Base-by-base conservation (phyloP, 164 flowering plant species). In the Amborella trichopoda region DNA sequence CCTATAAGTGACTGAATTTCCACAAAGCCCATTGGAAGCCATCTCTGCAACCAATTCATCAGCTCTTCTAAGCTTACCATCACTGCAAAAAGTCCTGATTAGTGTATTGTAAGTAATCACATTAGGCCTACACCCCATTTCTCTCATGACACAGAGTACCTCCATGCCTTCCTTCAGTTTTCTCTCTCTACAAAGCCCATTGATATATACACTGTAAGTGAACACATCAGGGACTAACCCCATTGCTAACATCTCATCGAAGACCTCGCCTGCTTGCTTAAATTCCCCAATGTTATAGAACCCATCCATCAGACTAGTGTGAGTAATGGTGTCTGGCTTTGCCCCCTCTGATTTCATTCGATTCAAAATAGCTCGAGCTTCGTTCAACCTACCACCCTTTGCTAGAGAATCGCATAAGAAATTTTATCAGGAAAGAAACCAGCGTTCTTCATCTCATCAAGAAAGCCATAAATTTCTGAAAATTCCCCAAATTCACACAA, bases 241-340 rank as follows among this genome's bases (percentile, higher is more conserved):
- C 57, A 74, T 40, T 12, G 85, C 65, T 46, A 84, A 80, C 69
- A 88, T 59, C 64, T 84, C 95, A 54, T 88, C 95, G 32, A 82
- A 84, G 68, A 89, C 13, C 21, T 77, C 58, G 21, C 75, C 90
- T 17, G 70, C 88, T 18, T 39, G 60, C 27, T 27, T 49, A 62
- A 58, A 82, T 13, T 78, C 66, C 34, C 66, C 74, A 2, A 40
- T 56, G 0, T 20, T 41, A 0, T 78, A 36, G 23, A 82, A 23
- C 23, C 78, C 90, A 27, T 63, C 50, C 23, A 89, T 46, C 26
- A 75, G 77, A 69, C 64, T 58, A 11, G 71, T 82, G 40, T 82
- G 82, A 59, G 74, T 68, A 46, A 55, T 47, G 44, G 70, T 57
- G 51, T 78, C 74, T 5, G 90, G 90, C 61, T 76, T 73, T 14